phyloP scores from a whole-genome alignment of 1,139 yeast genomes.

The Debaryomyces robertsiae region DNA sequence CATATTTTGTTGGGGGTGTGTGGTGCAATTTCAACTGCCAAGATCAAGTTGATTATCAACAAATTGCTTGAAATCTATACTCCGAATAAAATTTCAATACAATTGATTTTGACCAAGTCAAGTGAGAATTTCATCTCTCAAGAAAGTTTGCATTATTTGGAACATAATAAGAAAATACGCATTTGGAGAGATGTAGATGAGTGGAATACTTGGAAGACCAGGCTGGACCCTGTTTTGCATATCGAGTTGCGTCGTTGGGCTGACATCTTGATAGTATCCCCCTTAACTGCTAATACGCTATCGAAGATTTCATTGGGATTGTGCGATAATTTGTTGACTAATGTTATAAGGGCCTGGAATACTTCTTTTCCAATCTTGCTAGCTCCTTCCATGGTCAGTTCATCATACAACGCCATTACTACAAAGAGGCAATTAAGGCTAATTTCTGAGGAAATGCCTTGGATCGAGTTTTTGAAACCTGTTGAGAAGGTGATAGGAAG shows the following conservation, averaged over 20 bases:
- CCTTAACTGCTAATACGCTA: constrained; percentile 85
- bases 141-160: constrained; percentile 45
- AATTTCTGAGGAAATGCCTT: constrained; percentile 84
- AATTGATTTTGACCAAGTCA: constrained; percentile 76
- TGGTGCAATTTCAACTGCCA: constrained; percentile 80
- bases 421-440: constrained; percentile 79
- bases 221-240: constrained; percentile 91
- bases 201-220: constrained; percentile 83
- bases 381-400: constrained; percentile 95
- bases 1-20: constrained; percentile 89
- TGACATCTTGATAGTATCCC: constrained; percentile 84
- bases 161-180: constrained; percentile 48
- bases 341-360: constrained; percentile 91
- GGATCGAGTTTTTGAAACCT: constrained; percentile 87
- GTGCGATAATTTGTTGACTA: constrained; percentile 85
- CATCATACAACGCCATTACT: constrained; percentile 84
- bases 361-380: constrained; percentile 80
- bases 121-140: constrained; percentile 81
- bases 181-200: constrained; percentile 92
- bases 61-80: constrained; percentile 82
- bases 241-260: constrained; percentile 96
- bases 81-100: constrained; percentile 71
- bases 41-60: constrained; percentile 70
- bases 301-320: constrained; percentile 89
- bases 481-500: constrained; percentile 91